A percentile compares a stretch with the other conserved stretches of the same genome.
Evolutionary conservation across 1,284 basidiomycete species (phyloP).

Genomic region (Malassezia pachydermatis): DNA sequence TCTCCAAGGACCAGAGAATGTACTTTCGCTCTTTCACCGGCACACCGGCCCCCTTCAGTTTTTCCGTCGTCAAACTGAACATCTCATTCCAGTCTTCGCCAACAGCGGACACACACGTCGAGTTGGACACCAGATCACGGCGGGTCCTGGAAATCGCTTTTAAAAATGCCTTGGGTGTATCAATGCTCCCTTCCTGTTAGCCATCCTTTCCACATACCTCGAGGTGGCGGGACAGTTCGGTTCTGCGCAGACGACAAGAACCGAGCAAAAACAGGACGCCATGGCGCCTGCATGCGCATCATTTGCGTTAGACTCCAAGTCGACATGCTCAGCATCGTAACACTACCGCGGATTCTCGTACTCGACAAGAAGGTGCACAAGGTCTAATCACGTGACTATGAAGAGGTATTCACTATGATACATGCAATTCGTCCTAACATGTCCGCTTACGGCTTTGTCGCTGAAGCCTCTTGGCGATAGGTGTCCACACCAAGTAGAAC

Average conservation of each 20-base stretch:
- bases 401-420: too few species aligned
- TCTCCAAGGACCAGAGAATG: slow-evolving; percentile 70
- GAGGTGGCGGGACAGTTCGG: slow-evolving; percentile 4
- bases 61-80: slow-evolving; percentile 57
- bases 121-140: slow-evolving; percentile 53
- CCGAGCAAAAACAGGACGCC: not conserved
- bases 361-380: too few species aligned
- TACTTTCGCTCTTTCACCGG: slow-evolving; percentile 58
- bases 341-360: too few species aligned
- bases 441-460: too few species aligned
- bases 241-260: slow-evolving; percentile 1
- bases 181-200: slow-evolving; percentile 1
- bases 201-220: slow-evolving; percentile 2
- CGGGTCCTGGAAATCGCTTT: slow-evolving; percentile 62
- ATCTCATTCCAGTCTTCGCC: slow-evolving; percentile 59
- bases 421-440: too few species aligned
- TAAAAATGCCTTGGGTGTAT: slow-evolving; percentile 53
- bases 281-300: not conserved
- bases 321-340: not conserved
- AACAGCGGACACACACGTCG: slow-evolving; percentile 35
- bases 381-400: too few species aligned
- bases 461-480: not conserved
- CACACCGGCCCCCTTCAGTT: slow-evolving; percentile 60
- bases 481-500: not conserved
- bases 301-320: not conserved